Conservation (phyloP, 371 early-diverging fungal species). For the Circinella minor region DNA sequence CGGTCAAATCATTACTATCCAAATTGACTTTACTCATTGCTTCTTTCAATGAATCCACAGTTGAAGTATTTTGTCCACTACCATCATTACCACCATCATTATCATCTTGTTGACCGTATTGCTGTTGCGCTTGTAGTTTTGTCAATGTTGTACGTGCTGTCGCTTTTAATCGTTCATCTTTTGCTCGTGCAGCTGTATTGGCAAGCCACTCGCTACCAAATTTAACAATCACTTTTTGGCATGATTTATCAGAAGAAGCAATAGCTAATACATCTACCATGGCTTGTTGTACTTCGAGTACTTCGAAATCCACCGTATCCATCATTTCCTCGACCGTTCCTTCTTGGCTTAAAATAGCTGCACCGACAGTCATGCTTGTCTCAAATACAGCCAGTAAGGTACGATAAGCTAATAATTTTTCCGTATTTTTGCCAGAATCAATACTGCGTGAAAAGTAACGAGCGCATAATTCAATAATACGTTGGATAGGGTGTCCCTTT, state of each 20-base stretch:
- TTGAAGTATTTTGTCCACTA: conserved; percentile 18
- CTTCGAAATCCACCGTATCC: conserved; percentile 4
- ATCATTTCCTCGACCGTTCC: conserved; percentile 10
- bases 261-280: conserved; percentile 22
- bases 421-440: conserved; percentile 45
- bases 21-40: conserved; percentile 42
- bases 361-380: conserved; percentile 63
- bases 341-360: conserved; percentile 51
- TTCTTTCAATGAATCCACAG: conserved; percentile 14
- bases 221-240: conserved; percentile 39
- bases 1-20: conserved; percentile 33
- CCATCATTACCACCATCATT: conserved; percentile 3
- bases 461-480: conserved; percentile 45
- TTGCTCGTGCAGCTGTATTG: conserved; percentile 47
- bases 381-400: conserved; percentile 70
- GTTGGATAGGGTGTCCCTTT: conserved; percentile 32
- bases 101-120: conserved; percentile 31
- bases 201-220: conserved; percentile 62
- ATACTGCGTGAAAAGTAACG: conserved; percentile 46
- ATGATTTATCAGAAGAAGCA: conserved; percentile 6
- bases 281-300: conserved; percentile 29
- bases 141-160: conserved; percentile 4
- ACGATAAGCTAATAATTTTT: conserved; percentile 53
- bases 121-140: conserved; percentile 18
- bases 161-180: conserved; percentile 52